Percentiles rank a stretch among this genome's conserved stretches.
These are phyloP conservation scores for Vigna trinervia DNA, from an alignment of 306 rosid species.

Conservation along the genomic window DNA sequence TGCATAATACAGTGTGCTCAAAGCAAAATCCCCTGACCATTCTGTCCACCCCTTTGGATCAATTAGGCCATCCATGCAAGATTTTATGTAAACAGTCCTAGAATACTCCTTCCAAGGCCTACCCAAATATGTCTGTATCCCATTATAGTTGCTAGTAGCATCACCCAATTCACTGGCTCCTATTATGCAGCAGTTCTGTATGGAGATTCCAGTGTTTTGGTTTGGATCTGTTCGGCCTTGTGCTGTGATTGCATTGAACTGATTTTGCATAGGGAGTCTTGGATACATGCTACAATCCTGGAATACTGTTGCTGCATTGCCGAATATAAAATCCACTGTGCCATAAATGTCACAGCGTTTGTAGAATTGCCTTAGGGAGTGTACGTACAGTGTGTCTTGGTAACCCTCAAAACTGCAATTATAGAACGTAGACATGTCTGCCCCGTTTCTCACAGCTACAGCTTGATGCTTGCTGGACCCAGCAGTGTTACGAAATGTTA, in stretches of 20 bases:
- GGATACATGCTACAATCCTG: constrained; percentile 58
- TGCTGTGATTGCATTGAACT: constrained; percentile 63
- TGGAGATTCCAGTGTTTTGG: constrained; percentile 63
- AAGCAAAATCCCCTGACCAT: constrained; percentile 59
- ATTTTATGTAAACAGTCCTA: constrained; percentile 57
- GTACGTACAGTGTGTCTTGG: constrained; percentile 64
- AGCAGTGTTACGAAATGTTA: constrained; percentile 63
- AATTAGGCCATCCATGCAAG: constrained; percentile 54
- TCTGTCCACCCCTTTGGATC: constrained; percentile 68
- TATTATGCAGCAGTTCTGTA: constrained; percentile 50
- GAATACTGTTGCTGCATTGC: constrained; percentile 61
- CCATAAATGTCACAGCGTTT: constrained; percentile 62
- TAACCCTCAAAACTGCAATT: constrained; percentile 66
- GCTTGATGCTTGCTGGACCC: constrained; percentile 61
- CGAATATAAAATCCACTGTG: constrained; percentile 70
- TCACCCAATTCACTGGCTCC: constrained; percentile 46
- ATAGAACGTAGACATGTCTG: constrained; percentile 61
- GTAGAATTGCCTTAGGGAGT: constrained; percentile 65
- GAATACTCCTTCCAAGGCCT: constrained; percentile 71
- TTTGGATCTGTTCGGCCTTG: constrained; percentile 65
- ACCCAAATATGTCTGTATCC: constrained; percentile 52
- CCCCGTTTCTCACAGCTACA: constrained; percentile 59
- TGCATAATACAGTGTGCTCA: constrained; percentile 60
- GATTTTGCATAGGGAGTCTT: constrained; percentile 52
- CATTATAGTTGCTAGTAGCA: constrained; percentile 13